Conservation (phyloP, 2,329 filamentous ascomycete species). For the Colletotrichum noveboracense region DNA sequence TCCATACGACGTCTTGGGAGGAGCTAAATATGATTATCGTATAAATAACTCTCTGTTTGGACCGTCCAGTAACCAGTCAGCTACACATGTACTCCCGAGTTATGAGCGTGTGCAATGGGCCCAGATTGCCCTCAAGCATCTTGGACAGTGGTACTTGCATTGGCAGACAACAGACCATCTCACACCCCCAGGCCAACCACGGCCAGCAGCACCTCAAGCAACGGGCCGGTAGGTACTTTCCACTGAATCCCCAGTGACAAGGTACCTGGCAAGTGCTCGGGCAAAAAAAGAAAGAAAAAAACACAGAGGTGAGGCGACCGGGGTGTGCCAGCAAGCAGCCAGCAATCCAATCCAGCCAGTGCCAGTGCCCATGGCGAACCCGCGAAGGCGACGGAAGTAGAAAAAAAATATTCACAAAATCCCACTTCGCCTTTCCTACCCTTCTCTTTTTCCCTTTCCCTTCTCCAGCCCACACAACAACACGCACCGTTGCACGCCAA, state of each 20-base stretch:
- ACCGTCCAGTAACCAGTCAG: neutral
- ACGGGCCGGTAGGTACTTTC: neutral
- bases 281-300: neutral
- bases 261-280: neutral
- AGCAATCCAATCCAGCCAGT: neutral
- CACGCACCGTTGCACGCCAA: slow-evolving; percentile 51
- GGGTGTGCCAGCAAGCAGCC: neutral
- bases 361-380: slow-evolving; percentile 11
- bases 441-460: slow-evolving; percentile 18
- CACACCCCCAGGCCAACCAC: neutral
- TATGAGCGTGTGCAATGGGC: neutral
- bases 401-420: slow-evolving; percentile 23
- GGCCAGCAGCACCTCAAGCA: too few relatives aligned
- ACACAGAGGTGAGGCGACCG: neutral
- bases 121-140: neutral
- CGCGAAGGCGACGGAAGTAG: slow-evolving; percentile 7
- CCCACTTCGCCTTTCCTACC: slow-evolving; percentile 15
- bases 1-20: neutral
- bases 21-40: neutral
- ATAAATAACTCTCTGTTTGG: neutral
- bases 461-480: slow-evolving; percentile 25
- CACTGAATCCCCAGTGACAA: neutral
- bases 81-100: neutral
- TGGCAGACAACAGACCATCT: neutral
- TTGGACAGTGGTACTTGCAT: neutral